Conservation (phyloP, 768 basidiomycete genomes). For the Myochromella boudieri region DNA sequence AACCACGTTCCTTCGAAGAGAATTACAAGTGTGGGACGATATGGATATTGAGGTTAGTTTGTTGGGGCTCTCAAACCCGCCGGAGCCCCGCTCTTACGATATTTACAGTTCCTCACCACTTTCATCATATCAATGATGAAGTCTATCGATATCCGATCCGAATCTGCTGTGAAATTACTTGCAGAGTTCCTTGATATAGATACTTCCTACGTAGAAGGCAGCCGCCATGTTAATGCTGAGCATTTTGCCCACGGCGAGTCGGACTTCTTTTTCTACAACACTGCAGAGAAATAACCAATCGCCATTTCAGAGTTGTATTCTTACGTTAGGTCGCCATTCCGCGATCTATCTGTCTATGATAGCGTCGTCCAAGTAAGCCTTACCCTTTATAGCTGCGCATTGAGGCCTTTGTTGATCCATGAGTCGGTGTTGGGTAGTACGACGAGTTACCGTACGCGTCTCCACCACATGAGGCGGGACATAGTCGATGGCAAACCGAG, state of each 20-base stretch:
- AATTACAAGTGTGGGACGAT: conserved; percentile 84
- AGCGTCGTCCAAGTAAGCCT: conserved; percentile 69
- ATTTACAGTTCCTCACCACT: conserved; percentile 76
- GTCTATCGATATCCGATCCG: conserved; percentile 88
- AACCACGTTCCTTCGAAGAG: conserved; percentile 78
- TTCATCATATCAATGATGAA: conserved; percentile 91
- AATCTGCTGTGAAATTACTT: conserved; percentile 80
- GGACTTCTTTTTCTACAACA: background rate
- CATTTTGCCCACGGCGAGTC: conserved; percentile 89
- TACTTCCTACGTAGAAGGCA: conserved; percentile 52
- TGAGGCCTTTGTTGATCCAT: conserved; percentile 8
- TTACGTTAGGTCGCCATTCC: conserved; percentile 86
- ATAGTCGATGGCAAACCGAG: too few species aligned
- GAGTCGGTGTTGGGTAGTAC: conserved; percentile 43
- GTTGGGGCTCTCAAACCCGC: background rate
- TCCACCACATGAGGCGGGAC: conserved; percentile 38
- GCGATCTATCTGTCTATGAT: conserved; percentile 83
- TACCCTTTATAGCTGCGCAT: background rate
- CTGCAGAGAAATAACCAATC: background rate
- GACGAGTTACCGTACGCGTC: conserved; percentile 46
- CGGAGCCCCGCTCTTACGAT: conserved; percentile 15
- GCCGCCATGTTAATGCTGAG: conserved; percentile 72
- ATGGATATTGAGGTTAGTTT: conserved; percentile 82
- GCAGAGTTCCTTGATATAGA: conserved; percentile 89
- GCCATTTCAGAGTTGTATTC: conserved; percentile 72